phyloP scores from a whole-genome alignment of 352 stramenopile genomes.

The Pythium dissimile region DNA sequence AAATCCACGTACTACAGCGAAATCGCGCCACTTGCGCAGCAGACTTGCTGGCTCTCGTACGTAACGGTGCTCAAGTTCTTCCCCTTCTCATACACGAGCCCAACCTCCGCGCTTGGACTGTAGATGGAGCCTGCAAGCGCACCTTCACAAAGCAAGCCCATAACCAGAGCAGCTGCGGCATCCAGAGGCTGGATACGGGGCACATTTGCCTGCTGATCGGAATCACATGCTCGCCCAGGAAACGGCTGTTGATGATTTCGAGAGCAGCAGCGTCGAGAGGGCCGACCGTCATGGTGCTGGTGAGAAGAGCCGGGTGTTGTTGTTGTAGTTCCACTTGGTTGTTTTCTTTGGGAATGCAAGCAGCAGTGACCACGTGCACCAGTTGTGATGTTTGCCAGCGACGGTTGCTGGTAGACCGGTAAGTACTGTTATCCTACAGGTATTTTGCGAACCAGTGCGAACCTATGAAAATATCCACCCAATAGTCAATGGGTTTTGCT shows the following conservation, averaged over 20 bases:
- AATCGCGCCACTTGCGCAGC: not conserved
- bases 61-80: not conserved
- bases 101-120: not conserved
- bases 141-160: not conserved
- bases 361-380: not conserved
- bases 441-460: constrained; percentile 1
- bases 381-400: not conserved
- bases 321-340: not conserved
- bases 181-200: not conserved
- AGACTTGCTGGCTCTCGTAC: not conserved
- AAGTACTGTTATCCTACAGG: not conserved
- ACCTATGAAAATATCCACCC: not conserved
- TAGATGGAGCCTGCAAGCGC: not conserved
- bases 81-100: not conserved
- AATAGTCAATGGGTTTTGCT: not conserved
- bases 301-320: not conserved
- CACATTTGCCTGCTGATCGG: not conserved
- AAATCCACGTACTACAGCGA: not conserved
- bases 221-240: not conserved
- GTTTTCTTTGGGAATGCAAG: constrained; percentile 1
- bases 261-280: not conserved
- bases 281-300: not conserved
- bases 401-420: not conserved
- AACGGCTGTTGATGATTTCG: not conserved
- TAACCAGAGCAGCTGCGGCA: not conserved